Base-by-base conservation (phyloP, 305 asterid species). In the Fraxinus velutina region DNA sequence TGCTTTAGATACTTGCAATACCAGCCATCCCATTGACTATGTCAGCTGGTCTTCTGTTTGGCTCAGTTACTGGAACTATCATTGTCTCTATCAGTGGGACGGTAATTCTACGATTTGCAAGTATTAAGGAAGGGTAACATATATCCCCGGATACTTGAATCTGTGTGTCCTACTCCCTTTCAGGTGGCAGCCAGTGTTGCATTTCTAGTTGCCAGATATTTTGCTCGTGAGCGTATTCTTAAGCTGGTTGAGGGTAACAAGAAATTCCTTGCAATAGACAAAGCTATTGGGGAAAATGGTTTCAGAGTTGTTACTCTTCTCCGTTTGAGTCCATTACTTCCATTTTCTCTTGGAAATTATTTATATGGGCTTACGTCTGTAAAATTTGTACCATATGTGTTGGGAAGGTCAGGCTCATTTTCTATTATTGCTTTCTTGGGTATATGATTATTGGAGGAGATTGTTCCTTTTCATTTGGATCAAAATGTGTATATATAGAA, bases 31-130 rank as follows among this genome's bases (percentile, higher is more conserved):
- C 99, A 55, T 86, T 95, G 92, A 95, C 99, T 19, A 90, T 95
- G 97, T 93, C 99, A 24, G 98, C 99, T 73, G 99, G 99, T 75
- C 98, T 95, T 84, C 88, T 95, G 78, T 95, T 95, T 80, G 99
- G 99, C 78, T 70, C 94, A 34, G 78, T 95, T 62, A 93, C 91
- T 44, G 99, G 99, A 79, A 93, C 99, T 19, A 89, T 93, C 84
- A 85, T 95, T 32, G 99, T 95, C 68, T 95, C 99, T 27, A 90
- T 95, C 64, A 92, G 98, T 81, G 99, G 99, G 88, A 93, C 98
- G 50, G 99, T 95, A 83, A 87, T 93, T 88, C 79, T 77, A 77
- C 22, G 22, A 52, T 88, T 73, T 27, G 62, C 71, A 27, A 39
- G 32, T 17, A 5, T 55, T 15, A 6, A 5, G 24, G 27, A 60